Evolutionary conservation across 257 asterid species (phyloP).

Genomic region (Jasminum sambac): DNA sequence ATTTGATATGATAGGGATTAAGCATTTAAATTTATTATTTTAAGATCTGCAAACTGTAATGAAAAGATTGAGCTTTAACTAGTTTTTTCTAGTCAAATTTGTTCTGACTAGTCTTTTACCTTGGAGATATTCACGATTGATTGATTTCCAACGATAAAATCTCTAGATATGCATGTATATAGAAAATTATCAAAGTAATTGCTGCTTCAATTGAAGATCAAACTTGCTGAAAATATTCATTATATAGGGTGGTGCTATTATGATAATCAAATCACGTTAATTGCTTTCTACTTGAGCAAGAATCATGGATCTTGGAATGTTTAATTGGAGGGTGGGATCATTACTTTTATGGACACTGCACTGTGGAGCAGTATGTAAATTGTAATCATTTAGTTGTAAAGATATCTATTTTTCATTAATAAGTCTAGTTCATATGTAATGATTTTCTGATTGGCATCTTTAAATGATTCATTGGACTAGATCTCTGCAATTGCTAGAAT

Average conservation of each 20-base stretch:
- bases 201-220: neutral
- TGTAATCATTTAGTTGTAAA: neutral
- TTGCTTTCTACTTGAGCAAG: neutral
- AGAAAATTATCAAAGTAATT: neutral
- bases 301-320: neutral
- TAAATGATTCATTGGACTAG: conserved; percentile 31
- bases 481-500: conserved; percentile 90
- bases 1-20: neutral
- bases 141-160: neutral
- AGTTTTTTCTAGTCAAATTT: neutral
- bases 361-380: neutral
- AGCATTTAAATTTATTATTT: neutral
- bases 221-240: neutral
- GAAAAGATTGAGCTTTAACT: neutral
- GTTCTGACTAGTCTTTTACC: neutral
- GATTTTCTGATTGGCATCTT: conserved; percentile 9
- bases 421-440: neutral
- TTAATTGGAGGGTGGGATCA: neutral
- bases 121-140: neutral
- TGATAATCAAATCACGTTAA: neutral
- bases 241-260: neutral
- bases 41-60: neutral
- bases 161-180: neutral
- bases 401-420: neutral
- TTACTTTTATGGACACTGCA: neutral